These are phyloP conservation scores for Microbotryum violaceum DNA, from an alignment of 1,284 basidiomycete species.

Conservation along the genomic window DNA sequence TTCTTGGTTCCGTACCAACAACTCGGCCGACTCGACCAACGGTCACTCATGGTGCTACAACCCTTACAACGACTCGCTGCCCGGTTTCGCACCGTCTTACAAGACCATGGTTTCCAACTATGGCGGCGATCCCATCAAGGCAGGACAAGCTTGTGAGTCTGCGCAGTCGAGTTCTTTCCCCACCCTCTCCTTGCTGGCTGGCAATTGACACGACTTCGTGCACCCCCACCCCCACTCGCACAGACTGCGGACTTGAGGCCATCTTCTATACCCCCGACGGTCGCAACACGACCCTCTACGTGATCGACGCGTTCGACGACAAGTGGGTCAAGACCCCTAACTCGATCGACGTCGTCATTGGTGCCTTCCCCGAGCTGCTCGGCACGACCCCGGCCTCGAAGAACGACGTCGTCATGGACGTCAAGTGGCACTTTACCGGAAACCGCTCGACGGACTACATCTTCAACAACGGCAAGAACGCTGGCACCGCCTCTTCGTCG, in stretches of 20 bases:
- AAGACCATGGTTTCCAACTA: constrained; percentile 25
- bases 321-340: constrained; percentile 26
- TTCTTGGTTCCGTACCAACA: no score
- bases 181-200: no score
- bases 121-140: constrained; percentile 8
- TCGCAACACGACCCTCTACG: constrained; percentile 6
- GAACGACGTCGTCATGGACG: constrained; percentile 24
- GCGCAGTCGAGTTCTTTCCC: no score
- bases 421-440: constrained; percentile 25
- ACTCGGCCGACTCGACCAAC: no score
- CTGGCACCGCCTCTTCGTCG: neutral
- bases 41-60: constrained; percentile 20
- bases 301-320: constrained; percentile 29
- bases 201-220: no score
- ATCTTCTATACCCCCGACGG: constrained; percentile 20
- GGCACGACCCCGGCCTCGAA: neutral
- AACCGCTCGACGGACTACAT: constrained; percentile 1
- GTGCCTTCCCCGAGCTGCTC: constrained; percentile 9
- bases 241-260: constrained; percentile 16
- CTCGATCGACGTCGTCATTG: constrained; percentile 25
- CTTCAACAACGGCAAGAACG: constrained; percentile 10
- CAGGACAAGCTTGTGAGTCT: no score
- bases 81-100: constrained; percentile 22
- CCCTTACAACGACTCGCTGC: constrained; percentile 10
- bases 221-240: neutral